Percentiles rank a stretch among this genome's conserved stretches.
Evolutionary conservation across 495 filamentous ascomycete genomes (phyloP).

Genomic region (Xylaria flabelliformis): DNA sequence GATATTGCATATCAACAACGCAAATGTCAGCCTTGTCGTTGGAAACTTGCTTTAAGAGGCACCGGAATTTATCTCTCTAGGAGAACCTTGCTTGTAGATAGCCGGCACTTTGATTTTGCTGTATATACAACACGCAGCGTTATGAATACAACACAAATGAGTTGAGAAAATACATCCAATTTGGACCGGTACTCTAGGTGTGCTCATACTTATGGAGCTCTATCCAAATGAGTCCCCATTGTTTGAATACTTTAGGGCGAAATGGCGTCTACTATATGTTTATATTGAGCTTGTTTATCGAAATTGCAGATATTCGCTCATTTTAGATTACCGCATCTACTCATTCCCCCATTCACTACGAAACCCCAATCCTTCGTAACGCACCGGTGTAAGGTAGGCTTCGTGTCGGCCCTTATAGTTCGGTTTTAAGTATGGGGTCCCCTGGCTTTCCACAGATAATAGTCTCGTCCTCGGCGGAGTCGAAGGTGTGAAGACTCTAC

Average conservation of each 20-base stretch:
- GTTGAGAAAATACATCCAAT: not conserved
- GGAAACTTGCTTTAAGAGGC: not conserved
- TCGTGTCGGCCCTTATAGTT: not conserved
- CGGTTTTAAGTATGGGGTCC: not conserved
- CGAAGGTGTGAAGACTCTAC: not conserved
- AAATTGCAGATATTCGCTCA: slow-evolving; percentile 10
- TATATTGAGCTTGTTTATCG: not conserved
- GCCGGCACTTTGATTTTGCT: slow-evolving; percentile 14
- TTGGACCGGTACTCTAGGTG: not conserved
- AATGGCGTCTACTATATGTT: not conserved
- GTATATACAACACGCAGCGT: slow-evolving; percentile 14
- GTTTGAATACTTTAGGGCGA: not conserved
- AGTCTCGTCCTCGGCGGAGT: slow-evolving; percentile 34
- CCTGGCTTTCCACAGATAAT: slow-evolving; percentile 42
- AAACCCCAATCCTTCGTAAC: slow-evolving; percentile 13
- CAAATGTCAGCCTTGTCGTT: not conserved
- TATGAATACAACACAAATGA: not conserved
- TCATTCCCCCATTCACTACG: not conserved
- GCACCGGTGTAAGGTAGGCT: slow-evolving; percentile 2
- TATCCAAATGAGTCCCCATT: not conserved
- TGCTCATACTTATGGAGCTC: not conserved
- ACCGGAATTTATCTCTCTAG: not conserved
- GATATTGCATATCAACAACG: not conserved
- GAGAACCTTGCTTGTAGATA: slow-evolving; percentile 12
- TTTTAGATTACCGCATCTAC: not conserved